A percentile compares a stretch with the other conserved stretches of the same genome.
These are phyloP conservation scores for Petunia axillaris DNA, from an alignment of 257 asterid genomes.

Conservation along the genomic window DNA sequence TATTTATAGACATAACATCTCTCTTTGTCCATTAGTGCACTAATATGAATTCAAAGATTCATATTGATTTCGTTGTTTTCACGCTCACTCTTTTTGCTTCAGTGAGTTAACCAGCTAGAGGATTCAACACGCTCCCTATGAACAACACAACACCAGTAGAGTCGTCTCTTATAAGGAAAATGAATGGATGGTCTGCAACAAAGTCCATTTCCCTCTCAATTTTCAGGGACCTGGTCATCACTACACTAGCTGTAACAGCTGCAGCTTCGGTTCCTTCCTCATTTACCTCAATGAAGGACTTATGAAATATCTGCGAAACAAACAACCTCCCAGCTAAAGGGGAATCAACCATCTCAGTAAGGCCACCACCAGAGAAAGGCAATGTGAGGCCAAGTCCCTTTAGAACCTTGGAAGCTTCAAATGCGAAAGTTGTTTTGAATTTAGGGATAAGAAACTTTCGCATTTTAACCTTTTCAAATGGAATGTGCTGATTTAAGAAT, in stretches of 20 bases:
- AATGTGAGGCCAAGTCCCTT: constrained; percentile 34
- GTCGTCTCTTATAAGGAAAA: constrained; percentile 53
- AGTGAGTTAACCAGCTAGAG: constrained; percentile 27
- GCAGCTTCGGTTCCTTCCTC: constrained; percentile 76
- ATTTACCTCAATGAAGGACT: constrained; percentile 58
- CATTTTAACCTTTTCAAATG: not conserved
- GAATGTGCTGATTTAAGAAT: not conserved
- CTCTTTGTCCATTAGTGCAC: not conserved
- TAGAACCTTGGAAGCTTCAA: not conserved
- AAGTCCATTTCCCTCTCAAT: constrained; percentile 41
- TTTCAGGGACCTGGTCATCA: constrained; percentile 9
- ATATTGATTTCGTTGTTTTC: not conserved
- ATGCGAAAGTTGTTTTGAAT: constrained; percentile 34
- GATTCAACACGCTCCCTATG: constrained; percentile 51
- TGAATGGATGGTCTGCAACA: constrained; percentile 63
- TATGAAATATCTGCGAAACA: constrained; percentile 51
- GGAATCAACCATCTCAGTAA: no score
- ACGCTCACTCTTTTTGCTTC: not conserved
- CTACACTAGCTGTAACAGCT: constrained; percentile 45
- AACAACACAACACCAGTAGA: constrained; percentile 57
- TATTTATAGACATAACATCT: not conserved
- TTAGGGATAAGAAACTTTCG: constrained; percentile 44
- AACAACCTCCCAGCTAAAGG: constrained; percentile 26
- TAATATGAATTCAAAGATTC: not conserved
- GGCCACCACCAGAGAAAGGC: no score